These are phyloP conservation scores for Pichia phayaonensis DNA, from an alignment of 805 yeast species.

Conservation along the genomic window DNA sequence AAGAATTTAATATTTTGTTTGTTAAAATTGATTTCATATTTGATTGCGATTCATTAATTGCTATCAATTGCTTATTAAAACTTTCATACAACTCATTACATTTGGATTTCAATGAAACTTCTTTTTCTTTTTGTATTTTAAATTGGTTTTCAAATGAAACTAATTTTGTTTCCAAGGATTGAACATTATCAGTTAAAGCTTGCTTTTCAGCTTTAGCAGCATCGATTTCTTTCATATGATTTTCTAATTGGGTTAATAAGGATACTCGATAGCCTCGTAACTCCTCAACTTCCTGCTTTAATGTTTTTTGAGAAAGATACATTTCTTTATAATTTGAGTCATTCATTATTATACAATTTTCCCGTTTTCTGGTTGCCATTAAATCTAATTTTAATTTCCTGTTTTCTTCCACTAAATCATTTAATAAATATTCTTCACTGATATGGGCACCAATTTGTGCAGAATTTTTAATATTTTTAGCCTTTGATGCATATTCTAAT, in stretches of 20 bases:
- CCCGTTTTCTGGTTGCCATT: slow-evolving; percentile 51
- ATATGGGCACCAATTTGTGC: slow-evolving; percentile 42
- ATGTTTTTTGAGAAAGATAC: slow-evolving; percentile 40
- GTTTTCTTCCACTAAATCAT: slow-evolving; percentile 40
- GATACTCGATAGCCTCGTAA: slow-evolving; percentile 34
- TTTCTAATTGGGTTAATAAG: slow-evolving; percentile 17
- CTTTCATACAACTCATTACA: not conserved
- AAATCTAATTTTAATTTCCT: slow-evolving; percentile 43
- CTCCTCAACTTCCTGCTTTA: slow-evolving; percentile 44
- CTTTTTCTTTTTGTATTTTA: slow-evolving; percentile 16
- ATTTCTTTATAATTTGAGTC: slow-evolving; percentile 49
- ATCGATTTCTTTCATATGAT: slow-evolving; percentile 14
- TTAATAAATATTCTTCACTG: slow-evolving; percentile 36
- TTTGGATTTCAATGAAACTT: slow-evolving; percentile 7
- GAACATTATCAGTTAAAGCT: slow-evolving; percentile 6
- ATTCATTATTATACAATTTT: slow-evolving; percentile 55
- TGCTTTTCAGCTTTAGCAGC: slow-evolving; percentile 18
- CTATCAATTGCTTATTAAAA: not conserved
- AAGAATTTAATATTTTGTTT: slow-evolving; percentile 1
- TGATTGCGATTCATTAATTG: not conserved
- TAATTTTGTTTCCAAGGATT: slow-evolving; percentile 25
- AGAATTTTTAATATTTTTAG: slow-evolving; percentile 43
- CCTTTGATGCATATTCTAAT: slow-evolving; percentile 49
- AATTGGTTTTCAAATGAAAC: slow-evolving; percentile 28
- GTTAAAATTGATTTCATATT: not conserved